phyloP scores from a whole-genome alignment of 768 basidiomycete genomes.

The Pleurotus tuber-regium region DNA sequence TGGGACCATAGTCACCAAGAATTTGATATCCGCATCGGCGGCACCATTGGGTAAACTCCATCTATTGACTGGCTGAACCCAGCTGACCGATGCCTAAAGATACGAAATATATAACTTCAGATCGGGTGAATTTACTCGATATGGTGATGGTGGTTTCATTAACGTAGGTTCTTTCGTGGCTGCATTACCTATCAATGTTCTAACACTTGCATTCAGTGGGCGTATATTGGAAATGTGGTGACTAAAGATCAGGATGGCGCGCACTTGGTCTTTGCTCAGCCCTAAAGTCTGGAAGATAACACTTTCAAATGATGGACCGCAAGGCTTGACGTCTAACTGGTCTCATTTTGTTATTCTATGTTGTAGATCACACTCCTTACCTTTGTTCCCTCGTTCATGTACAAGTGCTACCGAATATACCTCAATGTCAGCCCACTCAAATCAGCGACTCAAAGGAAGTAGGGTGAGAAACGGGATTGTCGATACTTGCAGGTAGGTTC shows the following conservation, averaged over 20 bases:
- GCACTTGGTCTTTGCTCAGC: slow-evolving; percentile 1
- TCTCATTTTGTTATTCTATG: not conserved
- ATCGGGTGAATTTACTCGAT: slow-evolving; percentile 4
- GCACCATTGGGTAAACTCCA: not conserved
- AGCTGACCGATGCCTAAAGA: not conserved
- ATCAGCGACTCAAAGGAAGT: too few relatives aligned
- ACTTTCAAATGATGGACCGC: too few relatives aligned
- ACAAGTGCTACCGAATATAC: too few relatives aligned
- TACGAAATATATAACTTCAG: slow-evolving; percentile 5
- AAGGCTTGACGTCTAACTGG: too few relatives aligned
- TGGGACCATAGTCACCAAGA: not conserved
- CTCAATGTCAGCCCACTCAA: too few relatives aligned
- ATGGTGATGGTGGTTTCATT: slow-evolving; percentile 13
- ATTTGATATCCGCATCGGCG: slow-evolving; percentile 1
- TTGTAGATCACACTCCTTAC: not conserved
- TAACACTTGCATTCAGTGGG: not conserved
- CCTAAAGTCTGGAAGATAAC: too few relatives aligned
- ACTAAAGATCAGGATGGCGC: not conserved
- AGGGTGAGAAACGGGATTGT: too few relatives aligned
- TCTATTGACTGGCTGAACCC: not conserved
- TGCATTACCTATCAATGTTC: not conserved
- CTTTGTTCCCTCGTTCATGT: not conserved
- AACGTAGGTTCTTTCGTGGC: slow-evolving; percentile 3
- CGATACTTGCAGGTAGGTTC: too few relatives aligned
- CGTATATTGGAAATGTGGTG: not conserved